Percentiles rank a stretch among this genome's conserved stretches.
Evolutionary conservation across 75 land plant species (phyloP).

Genomic region (Pseudotsuga menziesii): DNA sequence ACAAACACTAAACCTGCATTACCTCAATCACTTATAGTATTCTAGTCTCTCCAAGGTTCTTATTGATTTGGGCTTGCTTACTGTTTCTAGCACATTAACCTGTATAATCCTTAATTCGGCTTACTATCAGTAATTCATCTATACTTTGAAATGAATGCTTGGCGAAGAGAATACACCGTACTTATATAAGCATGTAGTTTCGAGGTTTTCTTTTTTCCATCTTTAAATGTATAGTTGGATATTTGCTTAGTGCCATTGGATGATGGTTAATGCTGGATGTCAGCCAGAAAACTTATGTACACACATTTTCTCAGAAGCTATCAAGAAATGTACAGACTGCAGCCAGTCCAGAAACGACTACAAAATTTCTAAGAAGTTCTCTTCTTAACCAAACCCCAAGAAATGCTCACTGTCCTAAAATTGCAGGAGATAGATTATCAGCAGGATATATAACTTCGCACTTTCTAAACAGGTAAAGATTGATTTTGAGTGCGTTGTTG

Average conservation of each 20-base stretch:
- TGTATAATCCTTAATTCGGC: background rate
- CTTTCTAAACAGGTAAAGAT: conserved; percentile 1
- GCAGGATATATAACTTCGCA: no score
- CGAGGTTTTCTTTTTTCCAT: background rate
- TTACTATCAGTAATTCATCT: background rate
- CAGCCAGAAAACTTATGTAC: background rate
- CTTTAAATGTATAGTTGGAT: background rate
- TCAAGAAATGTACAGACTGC: background rate
- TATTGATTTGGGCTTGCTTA: background rate
- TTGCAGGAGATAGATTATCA: background rate
- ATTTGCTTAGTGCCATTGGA: background rate
- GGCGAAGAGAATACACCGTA: background rate
- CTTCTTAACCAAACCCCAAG: background rate
- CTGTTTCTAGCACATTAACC: background rate
- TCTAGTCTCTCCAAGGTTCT: background rate
- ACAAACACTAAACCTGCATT: background rate
- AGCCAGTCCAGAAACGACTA: background rate
- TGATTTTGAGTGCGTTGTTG: background rate
- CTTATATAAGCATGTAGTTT: background rate
- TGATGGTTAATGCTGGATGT: background rate
- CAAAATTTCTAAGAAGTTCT: background rate
- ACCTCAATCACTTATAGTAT: background rate
- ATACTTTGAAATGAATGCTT: background rate
- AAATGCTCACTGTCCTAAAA: background rate
- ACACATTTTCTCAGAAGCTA: background rate